Evolutionary conservation across 192 early-diverging fungal genomes (phyloP).

Genomic region (Coemansia sp.): DNA sequence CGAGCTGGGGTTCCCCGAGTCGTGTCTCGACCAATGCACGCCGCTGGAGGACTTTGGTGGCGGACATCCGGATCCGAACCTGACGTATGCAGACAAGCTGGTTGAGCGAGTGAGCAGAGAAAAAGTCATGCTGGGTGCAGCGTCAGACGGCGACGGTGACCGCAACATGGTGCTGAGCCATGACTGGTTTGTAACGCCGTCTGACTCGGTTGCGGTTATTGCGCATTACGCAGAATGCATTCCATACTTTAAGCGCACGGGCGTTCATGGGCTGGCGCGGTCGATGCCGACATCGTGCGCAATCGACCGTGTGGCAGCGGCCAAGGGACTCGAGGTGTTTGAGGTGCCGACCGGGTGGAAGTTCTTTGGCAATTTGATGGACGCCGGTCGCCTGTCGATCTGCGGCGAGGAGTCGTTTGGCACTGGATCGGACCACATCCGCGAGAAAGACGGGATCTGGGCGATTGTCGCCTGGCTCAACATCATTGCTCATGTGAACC

Average conservation of each 20-base stretch:
- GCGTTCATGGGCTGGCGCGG: conserved; percentile 84
- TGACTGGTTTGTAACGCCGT: conserved; percentile 93
- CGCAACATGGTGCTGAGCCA: conserved; percentile 98
- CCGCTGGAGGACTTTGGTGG: conserved; percentile 91
- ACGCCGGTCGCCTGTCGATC: conserved; percentile 87
- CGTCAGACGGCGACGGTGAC: conserved; percentile 97
- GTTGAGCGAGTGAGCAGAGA: conserved; percentile 86
- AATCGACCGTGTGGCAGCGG: conserved; percentile 83
- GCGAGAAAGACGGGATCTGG: conserved; percentile 99
- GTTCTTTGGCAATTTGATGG: conserved; percentile 99
- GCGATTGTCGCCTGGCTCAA: conserved; percentile 96
- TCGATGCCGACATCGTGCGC: conserved; percentile 96
- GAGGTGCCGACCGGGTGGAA: conserved; percentile 95
- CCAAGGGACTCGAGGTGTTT: conserved; percentile 74
- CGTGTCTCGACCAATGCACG: conserved; percentile 77
- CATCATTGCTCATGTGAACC: conserved; percentile 78
- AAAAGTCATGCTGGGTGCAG: conserved; percentile 84
- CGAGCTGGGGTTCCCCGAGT: conserved; percentile 81
- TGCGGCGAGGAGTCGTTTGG: conserved; percentile 99
- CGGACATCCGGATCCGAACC: conserved; percentile 95
- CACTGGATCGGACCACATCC: conserved; percentile 97
- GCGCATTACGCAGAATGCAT: conserved; percentile 86
- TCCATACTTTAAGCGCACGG: conserved; percentile 86
- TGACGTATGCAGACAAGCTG: conserved; percentile 93
- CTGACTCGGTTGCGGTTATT: conserved; percentile 96